These are phyloP conservation scores for Eucalyptus victrix DNA, from an alignment of 345 rosid species.

Conservation along the genomic window DNA sequence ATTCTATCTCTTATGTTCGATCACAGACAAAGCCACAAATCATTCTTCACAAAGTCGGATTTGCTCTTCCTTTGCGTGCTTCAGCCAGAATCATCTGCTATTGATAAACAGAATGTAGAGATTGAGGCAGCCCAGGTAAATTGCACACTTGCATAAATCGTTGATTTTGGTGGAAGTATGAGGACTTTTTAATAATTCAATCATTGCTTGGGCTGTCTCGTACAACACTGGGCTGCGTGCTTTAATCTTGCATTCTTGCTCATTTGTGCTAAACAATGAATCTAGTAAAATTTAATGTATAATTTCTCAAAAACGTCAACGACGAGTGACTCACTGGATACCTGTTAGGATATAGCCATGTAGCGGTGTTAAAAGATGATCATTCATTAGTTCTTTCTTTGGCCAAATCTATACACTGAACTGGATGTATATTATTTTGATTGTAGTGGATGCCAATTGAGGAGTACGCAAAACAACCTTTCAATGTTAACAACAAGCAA, in stretches of 20 bases:
- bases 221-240: not conserved
- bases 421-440: not conserved
- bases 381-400: not conserved
- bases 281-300: too few relatives aligned
- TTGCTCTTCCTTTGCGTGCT: conserved; percentile 27
- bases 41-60: conserved; percentile 24
- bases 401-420: not conserved
- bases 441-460: conserved; percentile 65
- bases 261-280: not conserved
- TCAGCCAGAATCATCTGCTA: conserved; percentile 10
- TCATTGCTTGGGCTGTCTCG: not conserved
- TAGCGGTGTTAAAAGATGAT: not conserved
- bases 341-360: not conserved
- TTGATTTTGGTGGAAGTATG: not conserved
- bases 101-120: conserved; percentile 21
- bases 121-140: conserved; percentile 24
- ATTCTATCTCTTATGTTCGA: not conserved
- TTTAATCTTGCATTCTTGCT: not conserved
- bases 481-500: conserved; percentile 13
- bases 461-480: conserved; percentile 58
- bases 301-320: not conserved
- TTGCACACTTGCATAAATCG: not conserved
- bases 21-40: conserved; percentile 24
- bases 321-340: not conserved
- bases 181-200: not conserved